A percentile compares a stretch with the other conserved stretches of the same genome.
Conservation (phyloP, 768 basidiomycete genomes). For the Phlebiopsis flavidoalba region DNA sequence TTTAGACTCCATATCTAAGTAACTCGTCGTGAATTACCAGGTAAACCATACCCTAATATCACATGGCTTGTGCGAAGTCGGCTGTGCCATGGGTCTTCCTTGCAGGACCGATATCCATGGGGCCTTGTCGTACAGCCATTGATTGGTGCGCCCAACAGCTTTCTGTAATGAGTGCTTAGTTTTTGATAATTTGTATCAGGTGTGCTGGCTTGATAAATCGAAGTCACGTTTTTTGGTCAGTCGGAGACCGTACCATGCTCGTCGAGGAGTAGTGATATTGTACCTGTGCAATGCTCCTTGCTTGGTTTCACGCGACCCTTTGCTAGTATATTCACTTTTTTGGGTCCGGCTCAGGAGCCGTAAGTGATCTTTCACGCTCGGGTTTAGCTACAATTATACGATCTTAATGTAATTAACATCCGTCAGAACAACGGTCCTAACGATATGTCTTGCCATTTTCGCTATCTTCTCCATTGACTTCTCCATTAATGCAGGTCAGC, state of each 20-base stretch:
- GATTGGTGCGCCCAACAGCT: constrained; percentile 49
- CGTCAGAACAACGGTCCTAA: constrained; percentile 56
- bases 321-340: constrained; percentile 41
- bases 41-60: constrained; percentile 89
- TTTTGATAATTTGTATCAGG: constrained; percentile 23
- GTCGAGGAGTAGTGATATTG: constrained; percentile 63
- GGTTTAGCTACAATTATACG: too few relatives aligned
- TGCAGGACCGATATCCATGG: constrained; percentile 85
- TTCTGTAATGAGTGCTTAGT: neutral
- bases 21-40: constrained; percentile 24
- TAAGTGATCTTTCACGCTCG: constrained; percentile 16
- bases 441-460: constrained; percentile 72
- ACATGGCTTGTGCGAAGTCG: constrained; percentile 80
- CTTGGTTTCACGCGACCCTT: constrained; percentile 78
- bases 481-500: constrained; percentile 45
- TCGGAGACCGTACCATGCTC: constrained; percentile 82
- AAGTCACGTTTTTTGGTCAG: constrained; percentile 81
- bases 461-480: constrained; percentile 70
- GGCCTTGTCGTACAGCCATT: constrained; percentile 90
- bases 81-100: constrained; percentile 88
- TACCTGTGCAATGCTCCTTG: constrained; percentile 66
- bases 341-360: constrained; percentile 25
- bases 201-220: constrained; percentile 78
- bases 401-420: neutral
- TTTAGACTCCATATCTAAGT: neutral